A percentile compares a stretch with the other conserved stretches of the same genome.
Evolutionary conservation across 805 yeast genomes (phyloP).

Genomic region (Starmerella potacharoeniae): DNA sequence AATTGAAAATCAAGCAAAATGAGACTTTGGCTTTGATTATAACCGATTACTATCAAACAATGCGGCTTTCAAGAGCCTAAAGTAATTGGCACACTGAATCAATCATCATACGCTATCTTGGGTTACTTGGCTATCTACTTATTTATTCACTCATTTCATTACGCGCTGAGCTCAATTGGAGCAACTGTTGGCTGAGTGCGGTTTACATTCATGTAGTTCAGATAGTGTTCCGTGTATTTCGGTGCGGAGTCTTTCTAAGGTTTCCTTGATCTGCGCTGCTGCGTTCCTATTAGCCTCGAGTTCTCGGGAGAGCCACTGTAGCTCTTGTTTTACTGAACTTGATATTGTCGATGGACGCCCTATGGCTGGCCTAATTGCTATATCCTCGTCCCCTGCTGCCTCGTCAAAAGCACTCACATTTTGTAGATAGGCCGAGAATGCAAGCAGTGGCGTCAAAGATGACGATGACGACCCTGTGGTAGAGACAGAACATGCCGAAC

Average conservation of each 20-base stretch:
- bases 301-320: not conserved
- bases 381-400: not conserved
- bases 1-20: too few relatives aligned
- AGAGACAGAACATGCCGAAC: not conserved
- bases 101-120: too few relatives aligned
- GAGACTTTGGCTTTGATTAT: too few relatives aligned
- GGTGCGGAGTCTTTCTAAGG: not conserved
- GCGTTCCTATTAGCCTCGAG: not conserved
- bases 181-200: not conserved
- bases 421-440: constrained; percentile 1
- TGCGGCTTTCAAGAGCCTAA: too few relatives aligned
- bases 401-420: constrained; percentile 1
- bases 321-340: not conserved
- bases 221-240: not conserved
- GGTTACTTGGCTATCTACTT: too few relatives aligned
- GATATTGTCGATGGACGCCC: not conserved
- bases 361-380: not conserved
- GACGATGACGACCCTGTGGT: not conserved
- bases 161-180: too few relatives aligned
- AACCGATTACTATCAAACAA: too few relatives aligned
- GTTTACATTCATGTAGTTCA: not conserved
- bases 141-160: too few relatives aligned
- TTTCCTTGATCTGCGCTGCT: not conserved
- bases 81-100: too few relatives aligned
- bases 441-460: not conserved